Conservation (phyloP, 371 early-diverging fungal genomes). For the Scutellospora calospora region DNA sequence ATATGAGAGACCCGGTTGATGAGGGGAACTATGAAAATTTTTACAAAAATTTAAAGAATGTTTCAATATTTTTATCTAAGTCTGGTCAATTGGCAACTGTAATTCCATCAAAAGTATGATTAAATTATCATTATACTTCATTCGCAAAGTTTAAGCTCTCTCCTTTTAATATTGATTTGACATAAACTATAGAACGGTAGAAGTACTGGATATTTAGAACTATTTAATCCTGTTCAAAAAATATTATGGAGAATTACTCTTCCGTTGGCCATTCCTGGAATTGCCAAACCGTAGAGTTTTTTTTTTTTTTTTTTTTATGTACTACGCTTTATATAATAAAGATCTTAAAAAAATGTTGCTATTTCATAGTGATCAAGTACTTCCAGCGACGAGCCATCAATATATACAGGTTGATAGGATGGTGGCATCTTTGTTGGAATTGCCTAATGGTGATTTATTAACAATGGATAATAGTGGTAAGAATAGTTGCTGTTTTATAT, state of each 20-base stretch:
- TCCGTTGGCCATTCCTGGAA: slow-evolving; percentile 63
- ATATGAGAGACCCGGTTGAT: slow-evolving; percentile 25
- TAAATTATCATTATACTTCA: background rate
- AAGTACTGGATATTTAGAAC: slow-evolving; percentile 68
- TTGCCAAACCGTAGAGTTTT: slow-evolving; percentile 51
- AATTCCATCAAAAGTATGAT: slow-evolving; percentile 48
- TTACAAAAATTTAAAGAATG: slow-evolving; percentile 13
- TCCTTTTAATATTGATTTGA: no score
- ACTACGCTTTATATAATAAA: background rate
- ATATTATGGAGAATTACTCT: slow-evolving; percentile 69
- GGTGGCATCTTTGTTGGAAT: slow-evolving; percentile 69
- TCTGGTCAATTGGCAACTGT: slow-evolving; percentile 43
- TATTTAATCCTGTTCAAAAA: slow-evolving; percentile 63
- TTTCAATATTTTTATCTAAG: background rate
- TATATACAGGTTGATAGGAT: slow-evolving; percentile 62
- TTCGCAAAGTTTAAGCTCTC: background rate
- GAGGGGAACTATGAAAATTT: slow-evolving; percentile 5
- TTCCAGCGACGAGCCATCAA: slow-evolving; percentile 47
- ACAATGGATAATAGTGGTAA: slow-evolving; percentile 65
- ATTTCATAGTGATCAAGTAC: background rate
- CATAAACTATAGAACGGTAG: slow-evolving; percentile 61
- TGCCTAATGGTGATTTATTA: slow-evolving; percentile 69
- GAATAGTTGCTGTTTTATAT: background rate
- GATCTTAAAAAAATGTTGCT: background rate
- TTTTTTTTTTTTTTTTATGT: slow-evolving; percentile 44